Evolutionary conservation across 2,329 filamentous ascomycete species (phyloP).

Genomic region (Pseudopithomyces chartarum): DNA sequence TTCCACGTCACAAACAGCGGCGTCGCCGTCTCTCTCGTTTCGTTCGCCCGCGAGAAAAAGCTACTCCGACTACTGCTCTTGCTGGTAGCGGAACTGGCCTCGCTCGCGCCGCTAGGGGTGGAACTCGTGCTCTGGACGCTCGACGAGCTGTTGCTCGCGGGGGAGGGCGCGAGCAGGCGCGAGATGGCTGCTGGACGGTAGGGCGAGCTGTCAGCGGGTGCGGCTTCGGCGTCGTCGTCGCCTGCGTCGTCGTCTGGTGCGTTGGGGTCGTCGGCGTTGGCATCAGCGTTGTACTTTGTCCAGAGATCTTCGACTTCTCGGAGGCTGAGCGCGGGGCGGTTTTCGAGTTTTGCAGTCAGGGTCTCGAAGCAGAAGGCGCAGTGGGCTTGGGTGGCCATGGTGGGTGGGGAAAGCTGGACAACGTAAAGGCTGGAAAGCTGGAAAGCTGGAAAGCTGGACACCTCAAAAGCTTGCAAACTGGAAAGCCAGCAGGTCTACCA

Average conservation of each 20-base stretch:
- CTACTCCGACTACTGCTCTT: conserved; percentile 34
- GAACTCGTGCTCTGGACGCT: conserved; percentile 55
- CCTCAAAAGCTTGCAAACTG: too few species aligned
- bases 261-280: conserved; percentile 17
- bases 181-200: conserved; percentile 51
- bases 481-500: background rate
- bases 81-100: conserved; percentile 53
- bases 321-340: conserved; percentile 70
- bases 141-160: conserved; percentile 51
- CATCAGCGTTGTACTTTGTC: conserved; percentile 54
- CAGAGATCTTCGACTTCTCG: conserved; percentile 72
- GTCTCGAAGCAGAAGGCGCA: conserved; percentile 94
- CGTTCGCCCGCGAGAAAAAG: conserved; percentile 40
- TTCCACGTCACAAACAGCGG: conserved; percentile 98
- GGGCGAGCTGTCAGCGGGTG: conserved; percentile 30
- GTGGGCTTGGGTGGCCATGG: conserved; percentile 84
- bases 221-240: conserved; percentile 8
- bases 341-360: conserved; percentile 75
- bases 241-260: conserved; percentile 36
- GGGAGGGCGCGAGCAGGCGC: conserved; percentile 48
- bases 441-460: too few species aligned
- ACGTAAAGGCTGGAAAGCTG: background rate
- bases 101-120: conserved; percentile 49
- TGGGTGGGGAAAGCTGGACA: conserved; percentile 8
- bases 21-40: conserved; percentile 53